These are phyloP conservation scores for Fusarium begoniae DNA, from an alignment of 2,329 filamentous ascomycete genomes.

Conservation along the genomic window DNA sequence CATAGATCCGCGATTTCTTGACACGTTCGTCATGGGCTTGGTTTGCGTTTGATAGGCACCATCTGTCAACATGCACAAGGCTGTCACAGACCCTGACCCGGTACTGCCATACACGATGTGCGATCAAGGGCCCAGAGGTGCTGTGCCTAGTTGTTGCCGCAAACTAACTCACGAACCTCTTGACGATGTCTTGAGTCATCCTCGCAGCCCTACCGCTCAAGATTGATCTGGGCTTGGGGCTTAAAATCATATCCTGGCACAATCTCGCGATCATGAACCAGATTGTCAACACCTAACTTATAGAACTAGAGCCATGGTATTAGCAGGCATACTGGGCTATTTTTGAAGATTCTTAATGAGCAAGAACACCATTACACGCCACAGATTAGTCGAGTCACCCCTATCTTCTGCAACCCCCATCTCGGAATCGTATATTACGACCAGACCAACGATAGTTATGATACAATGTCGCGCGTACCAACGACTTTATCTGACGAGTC, in stretches of 20 bases:
- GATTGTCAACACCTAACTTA: slow-evolving; percentile 13
- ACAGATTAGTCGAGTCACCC: slow-evolving; percentile 13
- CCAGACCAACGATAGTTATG: slow-evolving; percentile 37
- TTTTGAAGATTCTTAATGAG: not conserved
- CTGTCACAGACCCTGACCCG: slow-evolving; percentile 41
- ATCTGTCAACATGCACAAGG: slow-evolving; percentile 39
- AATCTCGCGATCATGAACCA: slow-evolving; percentile 14
- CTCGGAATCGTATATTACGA: slow-evolving; percentile 20
- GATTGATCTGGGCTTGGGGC: slow-evolving; percentile 17
- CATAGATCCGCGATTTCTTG: slow-evolving; percentile 18
- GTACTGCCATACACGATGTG: slow-evolving; percentile 41
- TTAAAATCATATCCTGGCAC: slow-evolving; percentile 28
- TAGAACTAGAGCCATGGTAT: slow-evolving; percentile 4
- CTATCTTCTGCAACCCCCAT: slow-evolving; percentile 28
- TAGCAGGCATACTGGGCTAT: slow-evolving; percentile 8
- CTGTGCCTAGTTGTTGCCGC: slow-evolving; percentile 27
- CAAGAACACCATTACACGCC: slow-evolving; percentile 17
- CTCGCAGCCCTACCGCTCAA: slow-evolving; percentile 41
- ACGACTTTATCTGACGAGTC: slow-evolving; percentile 41
- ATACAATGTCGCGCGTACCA: slow-evolving; percentile 38
- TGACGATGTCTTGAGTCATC: slow-evolving; percentile 33
- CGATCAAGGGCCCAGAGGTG: slow-evolving; percentile 38
- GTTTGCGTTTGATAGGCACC: slow-evolving; percentile 10
- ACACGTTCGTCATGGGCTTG: slow-evolving; percentile 10
- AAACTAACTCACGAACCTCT: slow-evolving; percentile 25